Evolutionary conservation across 1,284 basidiomycete genomes (phyloP), one percentile per base, ranked within the genome.

Genomic region (Amylostereum chailletii): DNA sequence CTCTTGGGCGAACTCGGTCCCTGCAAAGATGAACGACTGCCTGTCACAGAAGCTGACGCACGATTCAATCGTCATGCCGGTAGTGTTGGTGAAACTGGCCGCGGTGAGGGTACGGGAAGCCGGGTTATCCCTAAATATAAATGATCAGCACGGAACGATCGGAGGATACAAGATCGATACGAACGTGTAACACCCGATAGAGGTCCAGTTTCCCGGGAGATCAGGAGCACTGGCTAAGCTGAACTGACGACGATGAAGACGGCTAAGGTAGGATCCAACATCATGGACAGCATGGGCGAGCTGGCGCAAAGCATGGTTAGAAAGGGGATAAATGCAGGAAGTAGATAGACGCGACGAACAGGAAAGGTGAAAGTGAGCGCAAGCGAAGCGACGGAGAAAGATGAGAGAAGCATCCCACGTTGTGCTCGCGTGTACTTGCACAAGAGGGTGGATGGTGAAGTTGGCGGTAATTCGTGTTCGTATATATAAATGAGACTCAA

Each of bases 161-260:
- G 7, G 26, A 34, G 30, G 42, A 40, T 7, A 4, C 8, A 31
- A 46, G 47, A 8, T 34, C 4, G 11, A 7, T 26, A 66, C 77
- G 44, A 62, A 86, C 83, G 74, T 76, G 65, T 76, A 79, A 57
- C 84, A 86, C 61, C 83, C 82, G 55, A 72, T 64, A 34, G 74
- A 72, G n/a, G 68, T 70, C 79, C 80, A 86, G 44, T 65, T 71
- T 3, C 68, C 69, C 4, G 79, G 79, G 42, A 82, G 69, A 5
- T 52, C 49, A 40, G 42, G 46, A 30, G 59, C 55, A 9, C 45
- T 49, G 34, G 47, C 43, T 19, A 19, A 19, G 40, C 50, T 55
- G 9, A 46, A 46, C 39, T 59, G 57, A 5, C 58, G 52, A 34
- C 46, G 38, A 40, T 46, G 44, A 9, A 36, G 38, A 38, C 43